phyloP scores from a whole-genome alignment of 805 yeast genomes.

The Pichia rugopelliculosa region DNA sequence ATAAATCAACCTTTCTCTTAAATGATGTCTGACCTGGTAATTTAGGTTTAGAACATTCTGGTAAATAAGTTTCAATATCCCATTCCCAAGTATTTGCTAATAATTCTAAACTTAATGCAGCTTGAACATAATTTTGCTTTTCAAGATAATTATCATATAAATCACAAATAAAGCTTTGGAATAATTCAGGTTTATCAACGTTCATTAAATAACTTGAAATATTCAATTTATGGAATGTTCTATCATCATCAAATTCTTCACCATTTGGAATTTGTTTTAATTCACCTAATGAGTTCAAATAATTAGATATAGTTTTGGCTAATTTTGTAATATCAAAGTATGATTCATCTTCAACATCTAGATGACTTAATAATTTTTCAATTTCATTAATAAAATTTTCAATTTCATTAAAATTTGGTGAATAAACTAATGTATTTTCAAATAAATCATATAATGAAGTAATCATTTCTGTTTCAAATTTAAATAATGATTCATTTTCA shows the following conservation, averaged over 20 bases:
- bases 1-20: constrained; percentile 69
- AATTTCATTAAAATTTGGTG: constrained; percentile 51
- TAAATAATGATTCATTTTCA: constrained; percentile 48
- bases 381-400: constrained; percentile 43
- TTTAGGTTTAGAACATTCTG: constrained; percentile 54
- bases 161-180: constrained; percentile 70
- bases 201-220: constrained; percentile 70
- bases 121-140: constrained; percentile 66
- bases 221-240: constrained; percentile 71
- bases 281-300: constrained; percentile 58
- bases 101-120: constrained; percentile 72
- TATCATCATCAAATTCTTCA: constrained; percentile 79
- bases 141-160: constrained; percentile 57
- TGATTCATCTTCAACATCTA: constrained; percentile 62
- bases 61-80: constrained; percentile 51
- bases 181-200: constrained; percentile 71
- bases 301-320: constrained; percentile 49
- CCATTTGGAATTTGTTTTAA: constrained; percentile 70
- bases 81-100: constrained; percentile 72
- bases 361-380: constrained; percentile 36
- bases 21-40: constrained; percentile 78
- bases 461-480: constrained; percentile 56
- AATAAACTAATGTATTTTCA: constrained; percentile 42
- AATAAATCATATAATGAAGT: constrained; percentile 59
- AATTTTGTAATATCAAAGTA: constrained; percentile 41